Percentiles rank a stretch among this genome's conserved stretches.
phyloP scores from a whole-genome alignment of 2,329 filamentous ascomycete genomes.

The Thermomyces lanuginosus region DNA sequence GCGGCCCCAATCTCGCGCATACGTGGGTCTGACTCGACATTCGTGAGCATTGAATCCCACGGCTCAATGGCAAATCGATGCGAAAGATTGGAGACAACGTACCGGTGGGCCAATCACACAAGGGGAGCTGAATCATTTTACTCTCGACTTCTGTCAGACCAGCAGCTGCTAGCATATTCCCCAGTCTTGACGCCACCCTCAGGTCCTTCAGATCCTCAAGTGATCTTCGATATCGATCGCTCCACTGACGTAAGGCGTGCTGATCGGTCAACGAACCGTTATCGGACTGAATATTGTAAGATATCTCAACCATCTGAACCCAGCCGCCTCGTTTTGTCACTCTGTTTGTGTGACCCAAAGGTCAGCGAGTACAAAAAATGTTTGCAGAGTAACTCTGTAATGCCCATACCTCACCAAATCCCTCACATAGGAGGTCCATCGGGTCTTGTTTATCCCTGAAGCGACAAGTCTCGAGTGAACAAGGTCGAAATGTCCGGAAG shows the following conservation, averaged over 20 bases:
- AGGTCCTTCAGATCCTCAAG: constrained; percentile 51
- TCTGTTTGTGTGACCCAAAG: constrained; percentile 8
- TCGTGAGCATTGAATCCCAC: background rate
- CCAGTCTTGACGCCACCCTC: constrained; percentile 45
- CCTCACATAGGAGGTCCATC: constrained; percentile 60
- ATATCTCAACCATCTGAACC: constrained; percentile 78
- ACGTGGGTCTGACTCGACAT: constrained; percentile 19
- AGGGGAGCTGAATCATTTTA: constrained; percentile 48
- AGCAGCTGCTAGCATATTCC: constrained; percentile 40
- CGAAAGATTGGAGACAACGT: constrained; percentile 19
- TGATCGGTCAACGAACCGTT: constrained; percentile 58
- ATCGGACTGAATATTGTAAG: constrained; percentile 71
- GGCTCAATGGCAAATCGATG: too few relatives aligned
- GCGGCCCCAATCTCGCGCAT: constrained; percentile 27
- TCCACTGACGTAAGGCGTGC: constrained; percentile 52
- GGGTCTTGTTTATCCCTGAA: constrained; percentile 49
- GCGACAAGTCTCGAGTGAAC: constrained; percentile 53
- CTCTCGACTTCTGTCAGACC: constrained; percentile 55
- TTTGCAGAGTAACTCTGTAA: background rate
- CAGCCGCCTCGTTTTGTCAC: constrained; percentile 58
- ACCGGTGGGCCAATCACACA: constrained; percentile 56
- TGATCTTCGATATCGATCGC: constrained; percentile 44
- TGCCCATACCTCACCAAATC: constrained; percentile 46
- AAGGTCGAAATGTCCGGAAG: constrained; percentile 58
- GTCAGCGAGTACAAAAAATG: constrained; percentile 2